A percentile compares a stretch with the other conserved stretches of the same genome.
phyloP scores from a whole-genome alignment of 495 filamentous ascomycete genomes.

The Pseudomonodictys pantanalensis region DNA sequence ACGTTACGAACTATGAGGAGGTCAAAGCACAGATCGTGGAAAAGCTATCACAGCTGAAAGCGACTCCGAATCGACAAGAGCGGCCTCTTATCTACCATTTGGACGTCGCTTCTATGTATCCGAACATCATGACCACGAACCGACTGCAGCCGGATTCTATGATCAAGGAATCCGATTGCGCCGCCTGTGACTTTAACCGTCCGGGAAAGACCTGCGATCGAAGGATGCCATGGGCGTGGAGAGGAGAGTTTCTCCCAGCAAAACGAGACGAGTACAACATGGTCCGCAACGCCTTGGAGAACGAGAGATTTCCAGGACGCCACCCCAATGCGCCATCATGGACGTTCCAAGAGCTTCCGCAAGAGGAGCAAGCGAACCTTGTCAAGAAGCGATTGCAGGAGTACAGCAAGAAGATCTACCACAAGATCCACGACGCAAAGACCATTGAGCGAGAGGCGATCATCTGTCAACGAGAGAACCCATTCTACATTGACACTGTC shows the following conservation, averaged over 20 bases:
- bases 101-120: conserved; percentile 99
- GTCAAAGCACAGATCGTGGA: conserved; percentile 79
- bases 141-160: conserved; percentile 96
- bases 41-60: conserved; percentile 68
- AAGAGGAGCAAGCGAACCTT: conserved; percentile 77
- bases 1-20: conserved; percentile 90
- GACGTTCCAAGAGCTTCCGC: conserved; percentile 74
- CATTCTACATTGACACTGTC: conserved; percentile 97
- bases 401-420: conserved; percentile 98
- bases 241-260: conserved; percentile 94
- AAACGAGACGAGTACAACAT: conserved; percentile 99
- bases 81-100: conserved; percentile 94
- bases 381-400: conserved; percentile 85
- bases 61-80: conserved; percentile 76
- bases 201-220: conserved; percentile 97
- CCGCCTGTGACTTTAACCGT: conserved; percentile 96
- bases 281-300: conserved; percentile 89
- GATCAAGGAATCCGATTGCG: conserved; percentile 93
- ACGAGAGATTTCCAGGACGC: conserved; percentile 82
- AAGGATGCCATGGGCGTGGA: conserved; percentile 94
- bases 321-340: conserved; percentile 65
- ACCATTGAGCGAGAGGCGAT: conserved; percentile 94
- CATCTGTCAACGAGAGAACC: conserved; percentile 97
- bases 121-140: conserved; percentile 99
- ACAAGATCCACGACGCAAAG: conserved; percentile 95